Evolutionary conservation across 495 filamentous ascomycete species (phyloP).

Genomic region (Penicillium malachiteum): DNA sequence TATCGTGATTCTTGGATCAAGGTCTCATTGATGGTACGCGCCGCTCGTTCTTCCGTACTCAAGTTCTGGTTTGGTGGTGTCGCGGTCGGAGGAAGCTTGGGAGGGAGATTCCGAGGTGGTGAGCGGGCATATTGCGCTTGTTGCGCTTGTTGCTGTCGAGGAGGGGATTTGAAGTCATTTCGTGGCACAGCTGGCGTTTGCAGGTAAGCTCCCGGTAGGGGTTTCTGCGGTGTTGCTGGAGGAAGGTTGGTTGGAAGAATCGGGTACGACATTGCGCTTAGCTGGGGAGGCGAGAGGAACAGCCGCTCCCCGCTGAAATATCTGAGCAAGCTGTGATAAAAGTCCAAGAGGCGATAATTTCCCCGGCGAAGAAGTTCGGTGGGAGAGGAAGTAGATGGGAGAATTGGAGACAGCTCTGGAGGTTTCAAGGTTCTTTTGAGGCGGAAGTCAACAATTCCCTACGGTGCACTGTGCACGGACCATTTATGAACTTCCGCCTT

Average conservation of each 20-base stretch:
- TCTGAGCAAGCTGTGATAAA: slow-evolving; percentile 15
- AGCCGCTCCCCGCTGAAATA: slow-evolving; percentile 29
- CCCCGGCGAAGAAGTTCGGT: neutral
- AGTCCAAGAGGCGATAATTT: neutral
- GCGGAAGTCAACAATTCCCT: slow-evolving; percentile 27
- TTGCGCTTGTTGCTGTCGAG: slow-evolving; percentile 19
- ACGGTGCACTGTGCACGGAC: slow-evolving; percentile 18
- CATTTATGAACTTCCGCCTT: slow-evolving; percentile 29
- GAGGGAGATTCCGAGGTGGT: slow-evolving; percentile 27
- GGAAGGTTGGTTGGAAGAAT: slow-evolving; percentile 39
- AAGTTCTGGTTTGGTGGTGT: slow-evolving; percentile 42
- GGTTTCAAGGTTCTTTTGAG: slow-evolving; percentile 29
- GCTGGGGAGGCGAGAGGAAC: slow-evolving; percentile 23
- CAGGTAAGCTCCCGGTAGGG: slow-evolving; percentile 69
- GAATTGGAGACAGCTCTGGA: slow-evolving; percentile 6
- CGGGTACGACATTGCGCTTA: slow-evolving; percentile 58
- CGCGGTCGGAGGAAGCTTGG: slow-evolving; percentile 35
- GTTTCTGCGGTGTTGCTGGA: slow-evolving; percentile 59
- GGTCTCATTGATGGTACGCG: slow-evolving; percentile 77
- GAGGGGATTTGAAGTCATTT: slow-evolving; percentile 3
- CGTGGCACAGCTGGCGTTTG: slow-evolving; percentile 60
- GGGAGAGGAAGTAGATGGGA: slow-evolving; percentile 12
- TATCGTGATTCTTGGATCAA: slow-evolving; percentile 74
- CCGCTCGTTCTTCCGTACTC: slow-evolving; percentile 74
- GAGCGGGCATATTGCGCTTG: slow-evolving; percentile 20